A percentile compares a stretch with the other conserved stretches of the same genome.
These are phyloP conservation scores for Apiospora sp. DNA, from an alignment of 2,329 filamentous ascomycete genomes.

Conservation along the genomic window DNA sequence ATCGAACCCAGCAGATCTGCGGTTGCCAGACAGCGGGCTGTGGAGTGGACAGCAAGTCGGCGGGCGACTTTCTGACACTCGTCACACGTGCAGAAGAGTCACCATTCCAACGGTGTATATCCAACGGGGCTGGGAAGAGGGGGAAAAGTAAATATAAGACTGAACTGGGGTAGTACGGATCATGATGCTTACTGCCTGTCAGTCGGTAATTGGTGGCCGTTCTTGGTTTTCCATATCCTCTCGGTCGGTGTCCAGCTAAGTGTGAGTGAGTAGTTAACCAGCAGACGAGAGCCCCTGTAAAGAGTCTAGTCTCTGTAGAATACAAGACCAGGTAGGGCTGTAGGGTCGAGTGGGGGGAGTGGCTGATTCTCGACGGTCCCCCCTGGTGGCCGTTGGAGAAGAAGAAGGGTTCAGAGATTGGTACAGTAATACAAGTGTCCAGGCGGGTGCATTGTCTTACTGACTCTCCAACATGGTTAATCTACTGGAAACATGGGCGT, in stretches of 20 bases:
- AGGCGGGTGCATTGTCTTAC: neutral
- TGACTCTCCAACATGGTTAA: neutral
- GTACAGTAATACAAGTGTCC: neutral
- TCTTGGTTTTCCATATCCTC: neutral
- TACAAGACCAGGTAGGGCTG: neutral
- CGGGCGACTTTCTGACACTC: neutral
- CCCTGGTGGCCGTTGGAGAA: neutral
- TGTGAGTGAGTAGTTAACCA: neutral
- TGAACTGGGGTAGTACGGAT: neutral
- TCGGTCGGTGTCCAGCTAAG: neutral
- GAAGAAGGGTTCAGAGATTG: neutral
- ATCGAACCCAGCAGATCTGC: neutral
- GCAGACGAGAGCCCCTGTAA: neutral
- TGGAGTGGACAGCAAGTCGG: neutral
- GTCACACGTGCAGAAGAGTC: neutral
- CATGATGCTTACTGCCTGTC: neutral
- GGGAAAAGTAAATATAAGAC: neutral
- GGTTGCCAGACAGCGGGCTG: neutral
- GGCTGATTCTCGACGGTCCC: neutral
- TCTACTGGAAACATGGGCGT: neutral
- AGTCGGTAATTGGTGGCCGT: neutral
- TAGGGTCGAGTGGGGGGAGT: conserved; percentile 4
- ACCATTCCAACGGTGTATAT: neutral
- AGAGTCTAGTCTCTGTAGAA: neutral
- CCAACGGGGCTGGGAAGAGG: neutral